Evolutionary conservation across 177 flowering plant species (phyloP).

Genomic region (Vitis hybrid): DNA sequence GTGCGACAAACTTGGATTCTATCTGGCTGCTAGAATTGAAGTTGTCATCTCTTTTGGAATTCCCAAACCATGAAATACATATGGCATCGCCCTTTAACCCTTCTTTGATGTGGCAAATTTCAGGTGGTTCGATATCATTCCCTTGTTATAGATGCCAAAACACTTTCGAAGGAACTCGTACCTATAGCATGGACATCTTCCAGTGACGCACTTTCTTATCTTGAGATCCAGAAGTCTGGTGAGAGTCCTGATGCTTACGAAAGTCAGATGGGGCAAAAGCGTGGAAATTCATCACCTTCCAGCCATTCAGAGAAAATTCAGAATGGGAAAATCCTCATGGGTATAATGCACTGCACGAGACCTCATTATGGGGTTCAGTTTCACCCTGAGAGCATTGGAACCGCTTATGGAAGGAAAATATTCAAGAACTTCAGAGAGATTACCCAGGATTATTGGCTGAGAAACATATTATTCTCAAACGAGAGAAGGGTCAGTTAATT

Average conservation of each 20-base stretch:
- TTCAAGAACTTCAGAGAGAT: conserved; percentile 82
- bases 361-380: conserved; percentile 99
- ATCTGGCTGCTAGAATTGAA: too few species aligned
- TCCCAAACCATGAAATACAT: too few species aligned
- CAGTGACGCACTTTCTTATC: conserved; percentile 44
- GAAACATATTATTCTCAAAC: conserved; percentile 27
- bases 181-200: conserved; percentile 94
- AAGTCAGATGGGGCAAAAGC: conserved; percentile 16
- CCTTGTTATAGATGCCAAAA: conserved; percentile 69
- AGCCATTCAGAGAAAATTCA: conserved; percentile 19
- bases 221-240: conserved; percentile 30
- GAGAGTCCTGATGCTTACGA: conserved; percentile 19
- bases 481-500: conserved; percentile 27
- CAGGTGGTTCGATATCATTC: conserved; percentile 99
- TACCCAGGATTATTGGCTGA: conserved; percentile 72
- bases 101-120: conserved; percentile 11
- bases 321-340: conserved; percentile 65
- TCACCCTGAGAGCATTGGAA: conserved; percentile 97
- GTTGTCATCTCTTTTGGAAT: too few species aligned
- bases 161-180: conserved; percentile 76
- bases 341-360: conserved; percentile 73
- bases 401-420: conserved; percentile 72
- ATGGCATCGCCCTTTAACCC: too few species aligned
- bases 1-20: too few species aligned
- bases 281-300: conserved; percentile 25